Conservation (phyloP, 345 rosid species). For the Eucalyptus viminalis region DNA sequence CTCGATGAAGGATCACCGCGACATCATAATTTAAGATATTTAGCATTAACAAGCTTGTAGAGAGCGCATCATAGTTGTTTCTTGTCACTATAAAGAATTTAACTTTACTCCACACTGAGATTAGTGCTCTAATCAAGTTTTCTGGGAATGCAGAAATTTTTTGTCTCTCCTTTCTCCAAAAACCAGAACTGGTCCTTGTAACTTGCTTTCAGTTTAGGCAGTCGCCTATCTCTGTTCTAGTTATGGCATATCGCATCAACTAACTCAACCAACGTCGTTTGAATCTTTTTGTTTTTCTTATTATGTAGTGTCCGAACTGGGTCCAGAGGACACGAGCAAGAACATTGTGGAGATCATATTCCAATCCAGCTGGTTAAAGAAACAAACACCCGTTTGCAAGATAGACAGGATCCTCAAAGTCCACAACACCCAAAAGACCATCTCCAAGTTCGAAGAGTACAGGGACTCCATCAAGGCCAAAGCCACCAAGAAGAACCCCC, state of each 20-base stretch:
- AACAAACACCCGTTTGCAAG: conserved; percentile 46
- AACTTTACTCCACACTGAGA: neutral
- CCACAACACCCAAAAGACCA: conserved; percentile 56
- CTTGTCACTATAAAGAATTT: neutral
- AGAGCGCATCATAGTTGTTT: neutral
- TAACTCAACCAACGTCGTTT: neutral
- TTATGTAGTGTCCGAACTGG: conserved; percentile 52
- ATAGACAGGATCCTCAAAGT: conserved; percentile 70
- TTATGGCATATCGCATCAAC: neutral
- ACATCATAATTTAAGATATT: neutral
- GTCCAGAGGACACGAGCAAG: conserved; percentile 71
- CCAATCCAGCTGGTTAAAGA: conserved; percentile 84
- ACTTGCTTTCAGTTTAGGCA: neutral
- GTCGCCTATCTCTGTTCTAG: neutral
- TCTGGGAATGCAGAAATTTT: neutral
- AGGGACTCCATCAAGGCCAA: conserved; percentile 60
- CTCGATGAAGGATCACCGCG: neutral
- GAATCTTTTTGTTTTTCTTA: neutral
- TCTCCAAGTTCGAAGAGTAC: conserved; percentile 62
- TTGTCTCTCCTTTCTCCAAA: neutral
- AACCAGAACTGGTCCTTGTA: neutral
- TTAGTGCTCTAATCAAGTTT: neutral
- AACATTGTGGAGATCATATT: conserved; percentile 84
- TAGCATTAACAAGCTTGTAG: neutral
- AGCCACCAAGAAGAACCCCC: conserved; percentile 60